Conservation (phyloP, 345 rosid species). For the Euphorbia pulcherrima region DNA sequence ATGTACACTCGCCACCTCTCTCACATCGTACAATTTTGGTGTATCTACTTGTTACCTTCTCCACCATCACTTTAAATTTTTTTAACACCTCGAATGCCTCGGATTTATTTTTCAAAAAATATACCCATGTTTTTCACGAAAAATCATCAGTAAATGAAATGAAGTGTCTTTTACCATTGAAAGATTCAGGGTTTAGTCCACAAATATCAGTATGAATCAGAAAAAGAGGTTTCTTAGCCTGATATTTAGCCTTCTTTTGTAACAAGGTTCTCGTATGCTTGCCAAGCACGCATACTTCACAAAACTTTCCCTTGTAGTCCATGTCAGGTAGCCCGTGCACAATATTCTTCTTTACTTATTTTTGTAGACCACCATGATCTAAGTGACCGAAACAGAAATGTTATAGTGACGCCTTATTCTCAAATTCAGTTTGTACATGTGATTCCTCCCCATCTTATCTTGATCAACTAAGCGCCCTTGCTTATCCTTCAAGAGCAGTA, state of each 20-base stretch:
- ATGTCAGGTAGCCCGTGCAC: no score
- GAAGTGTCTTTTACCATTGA: not conserved
- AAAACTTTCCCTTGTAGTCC: not conserved
- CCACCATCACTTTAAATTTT: no score
- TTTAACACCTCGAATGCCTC: no score
- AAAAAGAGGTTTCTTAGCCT: not conserved
- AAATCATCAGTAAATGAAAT: not conserved
- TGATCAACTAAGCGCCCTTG: no score
- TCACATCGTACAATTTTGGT: not conserved
- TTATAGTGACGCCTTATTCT: constrained; percentile 4
- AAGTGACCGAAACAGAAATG: no score
- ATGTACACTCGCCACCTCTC: constrained; percentile 11
- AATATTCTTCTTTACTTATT: no score
- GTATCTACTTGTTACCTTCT: not conserved
- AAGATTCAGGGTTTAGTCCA: not conserved
- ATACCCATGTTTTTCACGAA: no score
- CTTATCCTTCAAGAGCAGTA: no score
- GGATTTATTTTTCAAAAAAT: no score
- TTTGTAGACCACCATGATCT: no score
- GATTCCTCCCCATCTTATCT: no score
- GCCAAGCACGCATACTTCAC: not conserved
- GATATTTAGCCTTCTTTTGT: not conserved
- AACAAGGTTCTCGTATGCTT: not conserved
- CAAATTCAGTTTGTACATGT: no score
- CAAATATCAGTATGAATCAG: not conserved